Evolutionary conservation across 2,329 filamentous ascomycete genomes (phyloP).

Genomic region (Ambrosiella cleistominuta): DNA sequence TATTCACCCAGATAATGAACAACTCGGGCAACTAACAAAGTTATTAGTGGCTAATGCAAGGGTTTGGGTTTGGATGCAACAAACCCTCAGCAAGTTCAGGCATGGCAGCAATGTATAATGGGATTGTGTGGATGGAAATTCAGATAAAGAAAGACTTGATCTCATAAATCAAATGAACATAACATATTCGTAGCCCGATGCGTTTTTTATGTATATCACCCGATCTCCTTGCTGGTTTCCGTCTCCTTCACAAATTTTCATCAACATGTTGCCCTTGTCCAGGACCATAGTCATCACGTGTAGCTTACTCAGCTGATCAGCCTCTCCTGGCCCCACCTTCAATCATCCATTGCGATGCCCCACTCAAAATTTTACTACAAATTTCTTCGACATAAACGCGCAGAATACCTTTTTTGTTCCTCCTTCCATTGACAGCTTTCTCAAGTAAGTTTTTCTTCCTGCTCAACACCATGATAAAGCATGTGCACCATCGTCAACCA

Average conservation of each 20-base stretch:
- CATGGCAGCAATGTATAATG: conserved; percentile 26
- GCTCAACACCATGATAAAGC: background rate
- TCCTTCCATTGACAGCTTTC: conserved; percentile 10
- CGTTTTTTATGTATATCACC: background rate
- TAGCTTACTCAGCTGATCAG: background rate
- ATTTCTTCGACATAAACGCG: conserved; percentile 7
- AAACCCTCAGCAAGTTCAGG: conserved; percentile 46
- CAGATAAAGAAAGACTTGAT: background rate
- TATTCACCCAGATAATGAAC: conserved; percentile 71
- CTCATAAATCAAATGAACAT: background rate
- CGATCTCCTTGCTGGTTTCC: background rate
- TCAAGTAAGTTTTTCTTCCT: conserved; percentile 18
- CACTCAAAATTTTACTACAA: conserved; percentile 10
- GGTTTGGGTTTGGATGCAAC: conserved; percentile 1
- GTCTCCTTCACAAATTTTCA: no score
- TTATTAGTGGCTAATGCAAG: background rate
- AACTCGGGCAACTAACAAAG: conserved; percentile 50
- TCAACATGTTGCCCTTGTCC: no score
- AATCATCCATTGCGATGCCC: conserved; percentile 2
- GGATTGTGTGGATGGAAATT: background rate
- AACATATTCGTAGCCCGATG: no score
- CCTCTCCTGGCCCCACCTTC: background rate
- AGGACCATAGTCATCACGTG: background rate
- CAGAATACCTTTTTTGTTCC: conserved; percentile 13
- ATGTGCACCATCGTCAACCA: background rate